Evolutionary conservation across 495 filamentous ascomycete species (phyloP).

Genomic region (Staphylotrichum tortipilum): DNA sequence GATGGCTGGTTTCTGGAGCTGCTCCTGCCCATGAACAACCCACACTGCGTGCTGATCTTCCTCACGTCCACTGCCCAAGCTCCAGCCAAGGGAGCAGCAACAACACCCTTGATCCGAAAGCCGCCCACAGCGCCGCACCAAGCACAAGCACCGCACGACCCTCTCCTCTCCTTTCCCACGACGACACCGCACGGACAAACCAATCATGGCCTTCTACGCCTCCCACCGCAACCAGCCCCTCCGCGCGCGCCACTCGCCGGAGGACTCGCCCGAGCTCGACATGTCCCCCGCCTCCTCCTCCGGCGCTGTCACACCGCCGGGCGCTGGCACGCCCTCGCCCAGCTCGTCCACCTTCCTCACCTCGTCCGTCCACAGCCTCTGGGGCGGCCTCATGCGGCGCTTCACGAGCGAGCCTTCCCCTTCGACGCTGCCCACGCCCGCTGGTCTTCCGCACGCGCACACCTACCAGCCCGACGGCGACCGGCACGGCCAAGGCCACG

Average conservation of each 20-base stretch:
- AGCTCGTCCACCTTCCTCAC: conserved; percentile 19
- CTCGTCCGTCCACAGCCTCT: conserved; percentile 25
- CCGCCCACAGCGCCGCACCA: background rate
- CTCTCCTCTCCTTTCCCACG: background rate
- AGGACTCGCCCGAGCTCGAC: conserved; percentile 17
- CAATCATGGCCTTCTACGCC: conserved; percentile 18
- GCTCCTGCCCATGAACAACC: background rate
- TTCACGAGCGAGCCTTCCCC: conserved; percentile 24
- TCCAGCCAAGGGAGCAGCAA: background rate
- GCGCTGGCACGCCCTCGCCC: conserved; percentile 2
- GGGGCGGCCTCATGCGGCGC: conserved; percentile 29
- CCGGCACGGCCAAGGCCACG: background rate
- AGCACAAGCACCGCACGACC: no score
- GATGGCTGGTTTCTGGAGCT: background rate
- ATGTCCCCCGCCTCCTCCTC: conserved; percentile 22
- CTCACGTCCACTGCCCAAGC: background rate
- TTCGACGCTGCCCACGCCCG: conserved; percentile 1
- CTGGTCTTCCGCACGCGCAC: conserved; percentile 13
- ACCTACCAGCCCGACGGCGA: conserved; percentile 17
- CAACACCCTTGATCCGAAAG: background rate
- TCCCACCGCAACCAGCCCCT: conserved; percentile 10
- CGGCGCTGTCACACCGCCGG: conserved; percentile 28
- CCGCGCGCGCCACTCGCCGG: conserved; percentile 19
- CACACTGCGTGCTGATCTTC: background rate
- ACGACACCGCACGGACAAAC: no score